Conservation (phyloP, 139 green algal genomes). For the Mesotaenium endlicherianum region DNA sequence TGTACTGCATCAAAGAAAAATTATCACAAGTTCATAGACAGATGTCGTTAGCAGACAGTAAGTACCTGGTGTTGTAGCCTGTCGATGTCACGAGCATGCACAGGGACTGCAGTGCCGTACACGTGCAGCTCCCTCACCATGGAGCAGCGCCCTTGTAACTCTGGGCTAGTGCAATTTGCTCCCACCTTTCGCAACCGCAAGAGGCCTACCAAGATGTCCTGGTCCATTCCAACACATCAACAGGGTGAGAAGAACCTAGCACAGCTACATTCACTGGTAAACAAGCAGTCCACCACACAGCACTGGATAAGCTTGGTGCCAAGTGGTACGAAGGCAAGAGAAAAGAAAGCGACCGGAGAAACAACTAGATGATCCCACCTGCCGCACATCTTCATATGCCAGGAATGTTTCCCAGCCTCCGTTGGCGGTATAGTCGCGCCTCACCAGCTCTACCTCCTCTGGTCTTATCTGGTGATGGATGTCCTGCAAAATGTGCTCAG, state of each 20-base stretch:
- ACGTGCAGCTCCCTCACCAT: conserved; percentile 97
- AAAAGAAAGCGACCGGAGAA: neutral
- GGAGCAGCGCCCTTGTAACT: conserved; percentile 74
- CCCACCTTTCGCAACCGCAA: conserved; percentile 65
- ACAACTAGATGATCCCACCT: conserved; percentile 60
- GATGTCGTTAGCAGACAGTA: neutral
- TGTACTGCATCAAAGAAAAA: neutral
- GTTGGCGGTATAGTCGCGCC: conserved; percentile 91
- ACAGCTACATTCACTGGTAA: too few species aligned
- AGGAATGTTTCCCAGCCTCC: conserved; percentile 97
- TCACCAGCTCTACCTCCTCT: conserved; percentile 88
- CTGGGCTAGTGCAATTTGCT: conserved; percentile 51
- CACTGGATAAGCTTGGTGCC: too few species aligned
- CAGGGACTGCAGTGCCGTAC: conserved; percentile 91
- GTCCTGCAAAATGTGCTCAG: too few species aligned
- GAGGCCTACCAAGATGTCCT: conserved; percentile 93
- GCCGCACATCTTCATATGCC: conserved; percentile 84
- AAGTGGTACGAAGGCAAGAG: too few species aligned
- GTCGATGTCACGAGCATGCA: conserved; percentile 76
- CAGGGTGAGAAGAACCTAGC: too few species aligned
- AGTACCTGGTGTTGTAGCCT: conserved; percentile 87
- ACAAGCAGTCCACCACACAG: too few species aligned
- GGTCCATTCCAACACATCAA: too few species aligned
- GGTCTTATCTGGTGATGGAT: conserved; percentile 83
- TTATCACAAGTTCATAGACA: neutral